Evolutionary conservation across 495 filamentous ascomycete genomes (phyloP).

Genomic region (Aspergillus funiculosus): DNA sequence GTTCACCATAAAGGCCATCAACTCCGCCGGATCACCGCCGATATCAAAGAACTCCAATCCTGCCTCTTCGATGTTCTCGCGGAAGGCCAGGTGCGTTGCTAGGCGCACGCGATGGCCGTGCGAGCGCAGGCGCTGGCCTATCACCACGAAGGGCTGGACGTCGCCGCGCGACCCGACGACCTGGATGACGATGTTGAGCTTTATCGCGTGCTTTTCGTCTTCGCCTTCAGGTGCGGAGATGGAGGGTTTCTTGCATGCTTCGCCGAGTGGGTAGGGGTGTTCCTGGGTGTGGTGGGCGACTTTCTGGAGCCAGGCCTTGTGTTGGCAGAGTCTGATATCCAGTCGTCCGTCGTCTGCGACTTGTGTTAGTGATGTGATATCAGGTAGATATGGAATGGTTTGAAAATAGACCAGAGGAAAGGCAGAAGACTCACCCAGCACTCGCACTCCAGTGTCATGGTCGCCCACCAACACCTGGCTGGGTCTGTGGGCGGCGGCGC

Average conservation of each 20-base stretch:
- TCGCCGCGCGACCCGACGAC: constrained; percentile 76
- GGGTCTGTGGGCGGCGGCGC: background rate
- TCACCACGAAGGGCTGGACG: constrained; percentile 67
- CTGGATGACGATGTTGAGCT: constrained; percentile 71
- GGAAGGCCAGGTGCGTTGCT: constrained; percentile 69
- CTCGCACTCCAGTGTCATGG: constrained; percentile 18
- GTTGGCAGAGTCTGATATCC: constrained; percentile 68
- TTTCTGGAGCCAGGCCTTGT: constrained; percentile 55
- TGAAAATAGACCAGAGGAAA: no score
- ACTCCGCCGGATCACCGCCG: constrained; percentile 69
- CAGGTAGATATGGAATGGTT: background rate
- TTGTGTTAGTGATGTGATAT: background rate
- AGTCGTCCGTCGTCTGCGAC: constrained; percentile 58
- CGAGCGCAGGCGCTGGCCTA: constrained; percentile 58
- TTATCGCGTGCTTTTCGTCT: constrained; percentile 49
- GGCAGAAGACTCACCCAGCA: constrained; percentile 17
- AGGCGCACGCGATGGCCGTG: constrained; percentile 72
- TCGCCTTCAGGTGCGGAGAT: constrained; percentile 45
- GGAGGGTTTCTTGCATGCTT: constrained; percentile 2
- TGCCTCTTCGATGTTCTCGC: constrained; percentile 60
- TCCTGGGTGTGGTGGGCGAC: constrained; percentile 51
- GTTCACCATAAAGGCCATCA: constrained; percentile 87
- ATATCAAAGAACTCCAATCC: constrained; percentile 75
- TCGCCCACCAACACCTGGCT: constrained; percentile 11
- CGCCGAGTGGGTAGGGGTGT: constrained; percentile 56